Evolutionary conservation across 257 asterid genomes (phyloP).

Genomic region (Verbena officinalis): DNA sequence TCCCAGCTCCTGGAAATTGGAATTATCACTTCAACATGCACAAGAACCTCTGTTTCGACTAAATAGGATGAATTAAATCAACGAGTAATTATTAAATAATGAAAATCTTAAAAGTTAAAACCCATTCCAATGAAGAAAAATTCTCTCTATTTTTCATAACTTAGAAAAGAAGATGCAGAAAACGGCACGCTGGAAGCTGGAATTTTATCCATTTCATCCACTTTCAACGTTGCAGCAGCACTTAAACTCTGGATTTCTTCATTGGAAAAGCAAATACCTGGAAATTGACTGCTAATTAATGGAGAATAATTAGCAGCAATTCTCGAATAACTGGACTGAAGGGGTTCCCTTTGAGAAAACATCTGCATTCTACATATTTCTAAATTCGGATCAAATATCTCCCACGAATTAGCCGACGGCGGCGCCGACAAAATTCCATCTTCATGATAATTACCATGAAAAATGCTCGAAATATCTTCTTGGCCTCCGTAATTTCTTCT

Average conservation of each 20-base stretch:
- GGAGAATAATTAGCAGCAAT: constrained; percentile 16
- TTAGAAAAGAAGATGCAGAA: constrained; percentile 23
- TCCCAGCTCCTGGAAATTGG: no score
- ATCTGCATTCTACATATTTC: constrained; percentile 33
- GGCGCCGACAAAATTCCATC: constrained; percentile 6
- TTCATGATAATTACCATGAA: neutral
- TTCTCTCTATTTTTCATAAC: constrained; percentile 27
- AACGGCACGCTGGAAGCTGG: constrained; percentile 33
- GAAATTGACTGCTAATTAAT: constrained; percentile 24
- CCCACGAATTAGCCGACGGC: constrained; percentile 11
- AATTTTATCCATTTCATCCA: constrained; percentile 16
- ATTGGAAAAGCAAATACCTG: constrained; percentile 23
- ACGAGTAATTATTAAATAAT: neutral
- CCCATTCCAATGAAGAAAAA: neutral
- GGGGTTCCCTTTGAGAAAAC: constrained; percentile 70
- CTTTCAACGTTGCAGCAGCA: constrained; percentile 24
- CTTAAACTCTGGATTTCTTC: constrained; percentile 36
- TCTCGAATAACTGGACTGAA: constrained; percentile 60
- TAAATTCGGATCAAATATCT: constrained; percentile 27
- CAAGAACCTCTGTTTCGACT: no score
- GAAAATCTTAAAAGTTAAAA: neutral
- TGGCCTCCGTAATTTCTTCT: constrained; percentile 6
- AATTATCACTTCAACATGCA: neutral
- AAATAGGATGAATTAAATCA: neutral
- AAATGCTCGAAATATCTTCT: neutral